These are phyloP conservation scores for Syncephalastrum sp. DNA, from an alignment of 371 early-diverging fungal species.

Conservation along the genomic window DNA sequence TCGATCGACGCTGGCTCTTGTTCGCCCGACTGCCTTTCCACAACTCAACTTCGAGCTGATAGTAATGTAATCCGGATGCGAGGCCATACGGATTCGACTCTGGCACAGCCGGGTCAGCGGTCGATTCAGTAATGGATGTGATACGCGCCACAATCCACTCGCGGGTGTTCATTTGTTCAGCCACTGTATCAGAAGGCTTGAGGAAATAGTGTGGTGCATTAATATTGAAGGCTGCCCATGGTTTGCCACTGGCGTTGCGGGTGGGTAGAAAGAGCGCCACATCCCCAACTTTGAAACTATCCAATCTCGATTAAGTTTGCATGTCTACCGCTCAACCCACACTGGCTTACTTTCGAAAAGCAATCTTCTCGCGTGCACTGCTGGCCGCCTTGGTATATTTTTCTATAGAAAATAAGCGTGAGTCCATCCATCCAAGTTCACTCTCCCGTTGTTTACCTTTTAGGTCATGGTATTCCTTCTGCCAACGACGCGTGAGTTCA, in stretches of 20 bases:
- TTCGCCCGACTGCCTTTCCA: slow-evolving; percentile 30
- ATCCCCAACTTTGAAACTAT: slow-evolving; percentile 69
- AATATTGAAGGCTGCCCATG: slow-evolving; percentile 84
- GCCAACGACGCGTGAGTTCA: slow-evolving; percentile 36
- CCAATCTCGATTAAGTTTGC: not conserved
- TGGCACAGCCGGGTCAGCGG: slow-evolving; percentile 44
- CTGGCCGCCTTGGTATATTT: slow-evolving; percentile 45
- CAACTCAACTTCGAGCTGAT: slow-evolving; percentile 56
- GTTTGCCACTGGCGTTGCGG: slow-evolving; percentile 65
- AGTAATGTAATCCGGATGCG: slow-evolving; percentile 57
- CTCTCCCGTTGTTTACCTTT: slow-evolving; percentile 28
- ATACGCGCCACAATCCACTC: slow-evolving; percentile 77
- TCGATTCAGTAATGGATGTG: slow-evolving; percentile 52
- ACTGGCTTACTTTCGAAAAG: slow-evolving; percentile 55
- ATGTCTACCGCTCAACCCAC: not conserved
- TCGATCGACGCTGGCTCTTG: slow-evolving; percentile 6
- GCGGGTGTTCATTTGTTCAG: slow-evolving; percentile 42
- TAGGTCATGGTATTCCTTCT: slow-evolving; percentile 36
- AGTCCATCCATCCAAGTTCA: not conserved
- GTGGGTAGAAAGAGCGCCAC: slow-evolving; percentile 77
- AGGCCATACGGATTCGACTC: slow-evolving; percentile 67
- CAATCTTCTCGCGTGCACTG: slow-evolving; percentile 56
- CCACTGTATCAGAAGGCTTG: slow-evolving; percentile 45
- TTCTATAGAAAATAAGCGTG: slow-evolving; percentile 26
- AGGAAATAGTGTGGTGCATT: slow-evolving; percentile 76